These are phyloP conservation scores for Boletus pseudopeckii DNA, from an alignment of 768 basidiomycete species.

Conservation along the genomic window DNA sequence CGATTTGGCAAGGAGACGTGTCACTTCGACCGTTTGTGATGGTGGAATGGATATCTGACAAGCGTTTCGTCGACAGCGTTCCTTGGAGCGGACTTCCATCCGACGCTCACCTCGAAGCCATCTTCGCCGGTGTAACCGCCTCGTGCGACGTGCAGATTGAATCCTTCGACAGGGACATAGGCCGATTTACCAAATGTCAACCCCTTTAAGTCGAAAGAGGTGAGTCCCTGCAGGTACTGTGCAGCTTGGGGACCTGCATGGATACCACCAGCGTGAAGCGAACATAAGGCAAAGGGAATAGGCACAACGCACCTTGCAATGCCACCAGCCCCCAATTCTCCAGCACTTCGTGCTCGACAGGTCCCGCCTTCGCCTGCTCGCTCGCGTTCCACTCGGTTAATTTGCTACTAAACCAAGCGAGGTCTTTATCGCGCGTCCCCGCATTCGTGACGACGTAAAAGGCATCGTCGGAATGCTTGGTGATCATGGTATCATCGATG, in stretches of 20 bases:
- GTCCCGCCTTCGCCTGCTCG: slow-evolving; percentile 45
- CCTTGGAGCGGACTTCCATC: neutral
- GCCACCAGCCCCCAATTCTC: slow-evolving; percentile 88
- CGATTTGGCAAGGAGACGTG: slow-evolving; percentile 55
- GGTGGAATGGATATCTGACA: slow-evolving; percentile 85
- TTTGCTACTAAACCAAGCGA: slow-evolving; percentile 69
- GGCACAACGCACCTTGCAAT: slow-evolving; percentile 67
- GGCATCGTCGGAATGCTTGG: slow-evolving; percentile 72
- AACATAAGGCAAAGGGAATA: neutral
- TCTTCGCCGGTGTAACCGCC: slow-evolving; percentile 99
- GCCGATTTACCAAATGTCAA: slow-evolving; percentile 86
- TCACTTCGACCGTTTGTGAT: slow-evolving; percentile 65
- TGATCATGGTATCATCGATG: slow-evolving; percentile 93
- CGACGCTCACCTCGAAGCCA: slow-evolving; percentile 76
- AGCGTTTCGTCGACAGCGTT: neutral
- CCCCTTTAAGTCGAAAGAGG: slow-evolving; percentile 65
- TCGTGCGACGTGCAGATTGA: slow-evolving; percentile 76
- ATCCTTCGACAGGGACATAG: slow-evolving; percentile 65
- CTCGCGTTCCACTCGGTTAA: slow-evolving; percentile 76
- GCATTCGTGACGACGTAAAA: slow-evolving; percentile 98
- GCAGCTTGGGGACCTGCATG: slow-evolving; percentile 75
- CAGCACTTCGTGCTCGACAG: slow-evolving; percentile 78
- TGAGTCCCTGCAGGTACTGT: slow-evolving; percentile 71
- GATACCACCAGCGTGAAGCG: neutral
- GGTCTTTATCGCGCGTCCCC: slow-evolving; percentile 76